Evolutionary conservation across 2,329 filamentous ascomycete genomes (phyloP).

Genomic region (Monilinia fructigena): DNA sequence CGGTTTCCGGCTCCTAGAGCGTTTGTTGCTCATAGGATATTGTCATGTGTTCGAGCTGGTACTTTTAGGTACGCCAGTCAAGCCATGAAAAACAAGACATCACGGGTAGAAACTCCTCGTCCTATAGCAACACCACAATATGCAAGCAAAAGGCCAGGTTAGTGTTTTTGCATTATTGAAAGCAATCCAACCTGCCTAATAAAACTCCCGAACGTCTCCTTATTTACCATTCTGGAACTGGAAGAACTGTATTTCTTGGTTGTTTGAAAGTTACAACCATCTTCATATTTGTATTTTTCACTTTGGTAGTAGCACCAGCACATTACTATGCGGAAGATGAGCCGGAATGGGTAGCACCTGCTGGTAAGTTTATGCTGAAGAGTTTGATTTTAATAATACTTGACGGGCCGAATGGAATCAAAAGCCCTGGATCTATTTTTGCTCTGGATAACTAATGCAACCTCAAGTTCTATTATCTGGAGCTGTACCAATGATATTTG

Average conservation of each 20-base stretch:
- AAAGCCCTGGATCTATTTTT: too few species aligned
- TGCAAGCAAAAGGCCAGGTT: conserved; percentile 21
- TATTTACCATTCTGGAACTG: conserved; percentile 73
- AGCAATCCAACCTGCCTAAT: not conserved
- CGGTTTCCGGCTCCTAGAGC: not conserved
- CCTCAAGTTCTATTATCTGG: conserved; percentile 56
- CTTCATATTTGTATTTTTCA: conserved; percentile 66
- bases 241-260: conserved; percentile 65
- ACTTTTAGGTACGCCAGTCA: not conserved
- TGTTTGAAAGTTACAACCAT: conserved; percentile 70
- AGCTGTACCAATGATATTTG: conserved; percentile 62
- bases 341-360: conserved; percentile 35
- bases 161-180: not conserved
- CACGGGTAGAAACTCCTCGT: not conserved
- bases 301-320: conserved; percentile 56
- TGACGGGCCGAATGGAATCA: conserved; percentile 1
- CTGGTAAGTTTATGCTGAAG: conserved; percentile 29
- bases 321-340: conserved; percentile 34
- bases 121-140: conserved; percentile 15
- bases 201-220: conserved; percentile 55
- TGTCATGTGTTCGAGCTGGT: not conserved
- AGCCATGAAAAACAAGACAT: not conserved
- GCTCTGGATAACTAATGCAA: conserved; percentile 19
- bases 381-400: not conserved
- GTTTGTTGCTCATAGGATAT: not conserved